Evolutionary conservation across 371 early-diverging fungal genomes (phyloP).

Genomic region (Syncephalastrum racemosum): DNA sequence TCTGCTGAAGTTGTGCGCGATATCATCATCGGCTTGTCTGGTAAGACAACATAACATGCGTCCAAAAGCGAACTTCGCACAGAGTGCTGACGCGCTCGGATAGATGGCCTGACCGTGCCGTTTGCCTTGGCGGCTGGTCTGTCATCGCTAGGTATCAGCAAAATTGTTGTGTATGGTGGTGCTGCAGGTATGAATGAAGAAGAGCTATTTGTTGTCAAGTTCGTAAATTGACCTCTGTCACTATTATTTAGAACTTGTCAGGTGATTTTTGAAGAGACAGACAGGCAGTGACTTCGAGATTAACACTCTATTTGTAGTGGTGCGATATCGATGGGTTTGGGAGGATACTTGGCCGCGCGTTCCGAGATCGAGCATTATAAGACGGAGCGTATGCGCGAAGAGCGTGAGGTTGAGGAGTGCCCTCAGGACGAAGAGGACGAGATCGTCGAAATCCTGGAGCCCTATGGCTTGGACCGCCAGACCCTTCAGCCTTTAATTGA

Average conservation of each 20-base stretch:
- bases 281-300: neutral
- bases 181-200: conserved; percentile 47
- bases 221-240: neutral
- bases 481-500: conserved; percentile 64
- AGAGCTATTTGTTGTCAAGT: too few relatives aligned
- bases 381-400: conserved; percentile 60
- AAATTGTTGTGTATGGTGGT: conserved; percentile 70
- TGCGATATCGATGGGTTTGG: conserved; percentile 59
- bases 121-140: conserved; percentile 79
- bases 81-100: neutral
- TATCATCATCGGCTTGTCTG: conserved; percentile 68
- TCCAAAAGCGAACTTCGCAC: neutral
- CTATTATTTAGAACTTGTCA: conserved; percentile 34
- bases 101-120: conserved; percentile 76
- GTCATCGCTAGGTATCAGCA: conserved; percentile 54
- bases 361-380: conserved; percentile 73
- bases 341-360: conserved; percentile 67
- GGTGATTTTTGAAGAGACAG: conserved; percentile 21
- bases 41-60: conserved; percentile 15
- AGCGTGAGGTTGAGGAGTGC: conserved; percentile 55
- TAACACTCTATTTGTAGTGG: conserved; percentile 26
- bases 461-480: conserved; percentile 59
- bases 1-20: conserved; percentile 70
- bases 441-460: conserved; percentile 60
- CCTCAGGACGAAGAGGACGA: conserved; percentile 68